Conservation (phyloP, 2,329 filamentous ascomycete species). For the Fusarium redolens region DNA sequence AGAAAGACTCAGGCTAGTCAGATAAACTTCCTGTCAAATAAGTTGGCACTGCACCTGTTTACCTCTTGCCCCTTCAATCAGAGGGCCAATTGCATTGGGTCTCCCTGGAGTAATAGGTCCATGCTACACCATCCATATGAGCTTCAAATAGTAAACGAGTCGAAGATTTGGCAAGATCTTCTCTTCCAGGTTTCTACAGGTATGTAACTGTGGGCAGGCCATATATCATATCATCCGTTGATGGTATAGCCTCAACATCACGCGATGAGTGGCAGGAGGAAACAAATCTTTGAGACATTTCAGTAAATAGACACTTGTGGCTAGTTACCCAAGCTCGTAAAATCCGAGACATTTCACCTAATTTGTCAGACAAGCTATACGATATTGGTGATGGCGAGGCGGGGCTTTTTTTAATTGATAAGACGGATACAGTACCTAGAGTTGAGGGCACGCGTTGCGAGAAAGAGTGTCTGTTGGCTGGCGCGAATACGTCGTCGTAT, state of each 20-base stretch:
- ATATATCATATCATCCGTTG: neutral
- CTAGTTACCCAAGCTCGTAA: neutral
- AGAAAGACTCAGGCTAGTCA: neutral
- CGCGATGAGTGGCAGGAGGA: neutral
- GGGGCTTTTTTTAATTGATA: neutral
- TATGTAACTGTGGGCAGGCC: neutral
- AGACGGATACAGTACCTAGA: neutral
- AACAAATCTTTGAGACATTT: neutral
- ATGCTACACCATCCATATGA: neutral
- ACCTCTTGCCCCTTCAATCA: neutral
- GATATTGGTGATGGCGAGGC: neutral
- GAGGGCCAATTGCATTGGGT: neutral
- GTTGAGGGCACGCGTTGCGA: neutral
- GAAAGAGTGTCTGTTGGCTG: neutral
- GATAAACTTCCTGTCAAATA: neutral
- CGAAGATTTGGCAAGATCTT: neutral
- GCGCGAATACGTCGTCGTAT: neutral
- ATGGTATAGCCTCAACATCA: neutral
- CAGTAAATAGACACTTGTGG: neutral
- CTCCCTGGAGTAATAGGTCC: neutral
- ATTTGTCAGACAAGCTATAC: slow-evolving; percentile 5
- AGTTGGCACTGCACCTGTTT: neutral
- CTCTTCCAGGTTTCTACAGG: neutral
- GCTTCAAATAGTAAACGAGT: neutral
- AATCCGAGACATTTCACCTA: slow-evolving; percentile 15